Percentiles rank a stretch among this genome's conserved stretches.
phyloP scores from a whole-genome alignment of 805 yeast genomes.

The Barnettozyma pratensis region DNA sequence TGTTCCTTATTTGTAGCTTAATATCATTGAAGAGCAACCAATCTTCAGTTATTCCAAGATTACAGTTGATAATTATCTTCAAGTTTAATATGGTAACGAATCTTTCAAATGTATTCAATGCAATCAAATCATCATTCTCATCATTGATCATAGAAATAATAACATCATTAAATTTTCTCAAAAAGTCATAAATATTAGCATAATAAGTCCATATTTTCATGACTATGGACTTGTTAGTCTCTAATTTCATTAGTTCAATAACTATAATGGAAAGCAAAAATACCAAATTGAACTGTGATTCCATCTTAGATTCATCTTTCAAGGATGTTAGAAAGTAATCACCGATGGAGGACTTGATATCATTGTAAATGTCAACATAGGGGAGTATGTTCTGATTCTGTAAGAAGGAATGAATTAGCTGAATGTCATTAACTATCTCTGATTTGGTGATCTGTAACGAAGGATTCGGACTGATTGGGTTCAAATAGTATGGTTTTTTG shows the following conservation, averaged over 20 bases:
- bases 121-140: background rate
- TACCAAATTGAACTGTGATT: background rate
- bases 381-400: background rate
- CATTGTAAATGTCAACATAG: background rate
- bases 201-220: background rate
- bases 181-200: background rate
- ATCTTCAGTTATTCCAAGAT: slow-evolving; percentile 14
- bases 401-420: slow-evolving; percentile 1
- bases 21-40: slow-evolving; percentile 6
- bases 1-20: background rate
- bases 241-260: slow-evolving; percentile 2
- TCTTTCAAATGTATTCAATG: background rate
- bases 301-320: background rate
- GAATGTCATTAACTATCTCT: slow-evolving; percentile 4
- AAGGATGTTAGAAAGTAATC: background rate
- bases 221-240: background rate
- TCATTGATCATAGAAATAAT: background rate
- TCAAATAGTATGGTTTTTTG: background rate
- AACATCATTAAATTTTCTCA: background rate
- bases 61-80: slow-evolving; percentile 16
- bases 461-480: background rate
- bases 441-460: background rate
- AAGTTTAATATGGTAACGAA: slow-evolving; percentile 6
- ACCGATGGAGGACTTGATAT: background rate
- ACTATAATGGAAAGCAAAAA: background rate